These are phyloP conservation scores for Ophiostoma pallidulum DNA, from an alignment of 2,329 filamentous ascomycete species.

Conservation along the genomic window DNA sequence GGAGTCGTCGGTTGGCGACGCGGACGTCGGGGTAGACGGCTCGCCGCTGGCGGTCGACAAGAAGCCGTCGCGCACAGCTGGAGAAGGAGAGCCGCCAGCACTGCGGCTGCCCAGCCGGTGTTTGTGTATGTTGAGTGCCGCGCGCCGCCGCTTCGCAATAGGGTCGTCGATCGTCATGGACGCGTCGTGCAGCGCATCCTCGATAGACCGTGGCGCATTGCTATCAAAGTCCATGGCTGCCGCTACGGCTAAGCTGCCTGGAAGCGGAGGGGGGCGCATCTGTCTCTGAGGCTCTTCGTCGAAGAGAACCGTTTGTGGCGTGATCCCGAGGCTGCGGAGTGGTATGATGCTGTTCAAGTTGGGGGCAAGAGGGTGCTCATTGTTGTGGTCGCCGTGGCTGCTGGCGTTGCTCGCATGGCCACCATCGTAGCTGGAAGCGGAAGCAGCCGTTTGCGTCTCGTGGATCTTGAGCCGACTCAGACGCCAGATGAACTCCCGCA, in stretches of 20 bases:
- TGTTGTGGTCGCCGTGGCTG: not conserved
- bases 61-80: slow-evolving; percentile 19
- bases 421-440: slow-evolving; percentile 12
- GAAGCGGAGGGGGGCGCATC: slow-evolving; percentile 22
- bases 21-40: slow-evolving; percentile 18
- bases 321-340: slow-evolving; percentile 65
- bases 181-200: slow-evolving; percentile 84
- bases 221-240: slow-evolving; percentile 27
- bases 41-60: slow-evolving; percentile 22
- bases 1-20: slow-evolving; percentile 20
- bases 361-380: not conserved
- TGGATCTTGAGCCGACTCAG: slow-evolving; percentile 63
- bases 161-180: slow-evolving; percentile 76
- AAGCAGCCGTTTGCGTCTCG: slow-evolving; percentile 32
- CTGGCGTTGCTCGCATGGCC: slow-evolving; percentile 22
- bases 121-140: slow-evolving; percentile 42
- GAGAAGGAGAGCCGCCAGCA: slow-evolving; percentile 28
- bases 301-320: slow-evolving; percentile 85
- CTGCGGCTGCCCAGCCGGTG: slow-evolving; percentile 31
- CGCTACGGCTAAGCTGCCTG: slow-evolving; percentile 17
- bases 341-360: slow-evolving; percentile 63
- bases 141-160: slow-evolving; percentile 42
- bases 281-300: slow-evolving; percentile 58
- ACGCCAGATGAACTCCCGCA: slow-evolving; percentile 87
- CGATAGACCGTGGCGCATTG: slow-evolving; percentile 56